Base-by-base conservation (phyloP, 2,329 filamentous ascomycete species). In the Alternaria conjuncta region DNA sequence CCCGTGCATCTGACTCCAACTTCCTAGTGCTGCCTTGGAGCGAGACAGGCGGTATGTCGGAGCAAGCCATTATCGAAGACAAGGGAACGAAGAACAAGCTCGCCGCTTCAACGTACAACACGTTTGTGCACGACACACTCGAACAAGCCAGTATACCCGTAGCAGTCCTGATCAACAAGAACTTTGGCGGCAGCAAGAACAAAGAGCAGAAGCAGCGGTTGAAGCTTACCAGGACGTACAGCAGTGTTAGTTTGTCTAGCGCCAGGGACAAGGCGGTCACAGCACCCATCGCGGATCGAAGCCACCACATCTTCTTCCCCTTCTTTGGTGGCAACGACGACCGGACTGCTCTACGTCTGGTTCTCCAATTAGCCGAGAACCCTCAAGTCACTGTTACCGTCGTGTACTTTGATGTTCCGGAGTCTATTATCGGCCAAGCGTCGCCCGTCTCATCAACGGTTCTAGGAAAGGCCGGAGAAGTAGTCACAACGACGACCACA, bases 291-390 rank as follows among this genome's bases (percentile, higher is more conserved):
- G 83, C 85, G 6, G 88, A 92, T 72, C 90, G 89, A 64, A 89
- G 88, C 36, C 93, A 97, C 75, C 93, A 95, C 76, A 86, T 98
- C 68, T 94, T 97, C 77, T 84, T 97, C 57, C 91, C 94, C 0
- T 98, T 93, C 80, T 90, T 97, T 63, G 94, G 95, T 18, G 92
- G 92, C 9, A 82, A 85, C 1, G 96, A 99, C 74, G 95, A 97
- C 74, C 87, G 89, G 8, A 88, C 90, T 5, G 94, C 94, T 0
- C 85, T 98, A 1, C 86, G 90, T 1, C 87, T 98, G 23, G 91
- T 95, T 4, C 84, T 98, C 4, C 95, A 97, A 74, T 86, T 99
- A 1, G 92, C 90, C 1, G 89, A 90, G 76, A 96, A 94, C 72
- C 86, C 88, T 5, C 88, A 92, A 46, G 88, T 97, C 25, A 94